phyloP scores from a whole-genome alignment of 805 yeast species.

The Millerozyma miso region DNA sequence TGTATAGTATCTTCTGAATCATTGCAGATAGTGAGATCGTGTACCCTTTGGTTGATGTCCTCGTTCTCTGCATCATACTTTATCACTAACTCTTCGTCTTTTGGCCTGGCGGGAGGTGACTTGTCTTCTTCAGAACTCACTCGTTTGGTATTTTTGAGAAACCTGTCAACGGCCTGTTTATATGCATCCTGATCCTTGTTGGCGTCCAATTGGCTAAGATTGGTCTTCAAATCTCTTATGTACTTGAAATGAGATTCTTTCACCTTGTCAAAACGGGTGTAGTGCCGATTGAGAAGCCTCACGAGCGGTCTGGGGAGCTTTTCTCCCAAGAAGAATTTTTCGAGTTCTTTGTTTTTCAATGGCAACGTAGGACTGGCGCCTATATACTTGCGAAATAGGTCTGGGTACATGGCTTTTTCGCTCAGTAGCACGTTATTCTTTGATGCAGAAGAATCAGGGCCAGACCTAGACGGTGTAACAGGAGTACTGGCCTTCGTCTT shows the following conservation, averaged over 20 bases:
- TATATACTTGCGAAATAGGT: neutral
- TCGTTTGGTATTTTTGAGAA: constrained; percentile 1
- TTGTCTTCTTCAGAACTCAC: neutral
- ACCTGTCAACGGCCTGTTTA: constrained; percentile 1
- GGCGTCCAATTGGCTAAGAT: constrained; percentile 2
- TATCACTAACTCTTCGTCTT: constrained; percentile 14
- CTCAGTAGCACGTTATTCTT: neutral
- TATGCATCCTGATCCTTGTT: neutral
- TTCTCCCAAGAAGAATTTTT: constrained; percentile 4
- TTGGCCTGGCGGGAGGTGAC: constrained; percentile 8
- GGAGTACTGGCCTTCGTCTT: neutral
- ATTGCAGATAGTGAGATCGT: constrained; percentile 8
- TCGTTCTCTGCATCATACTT: constrained; percentile 12
- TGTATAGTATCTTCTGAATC: neutral
- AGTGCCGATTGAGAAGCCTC: constrained; percentile 7
- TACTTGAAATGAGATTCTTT: neutral
- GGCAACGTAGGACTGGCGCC: neutral
- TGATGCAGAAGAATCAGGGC: neutral
- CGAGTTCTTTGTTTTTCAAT: constrained; percentile 6
- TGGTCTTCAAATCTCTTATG: constrained; percentile 1
- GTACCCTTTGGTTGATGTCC: constrained; percentile 13
- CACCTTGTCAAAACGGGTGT: constrained; percentile 3
- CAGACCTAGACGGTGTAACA: neutral
- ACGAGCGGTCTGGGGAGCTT: constrained; percentile 1
- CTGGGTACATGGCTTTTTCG: neutral